phyloP scores from a whole-genome alignment of 371 early-diverging fungal genomes.

The Sanchytrium tribonematis region DNA sequence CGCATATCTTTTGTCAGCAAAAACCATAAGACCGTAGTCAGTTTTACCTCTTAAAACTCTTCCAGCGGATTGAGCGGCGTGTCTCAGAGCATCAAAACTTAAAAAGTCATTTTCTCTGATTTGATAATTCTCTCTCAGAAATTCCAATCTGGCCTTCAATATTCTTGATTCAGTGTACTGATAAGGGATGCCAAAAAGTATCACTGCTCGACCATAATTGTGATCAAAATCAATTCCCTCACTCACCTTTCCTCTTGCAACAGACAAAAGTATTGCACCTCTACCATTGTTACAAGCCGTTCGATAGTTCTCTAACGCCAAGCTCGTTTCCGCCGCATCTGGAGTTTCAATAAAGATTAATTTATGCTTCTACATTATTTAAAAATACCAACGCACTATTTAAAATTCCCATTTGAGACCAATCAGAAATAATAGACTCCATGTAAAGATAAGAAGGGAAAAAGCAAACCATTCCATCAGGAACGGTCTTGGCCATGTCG shows the following conservation, averaged over 20 bases:
- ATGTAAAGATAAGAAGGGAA: constrained; percentile 97
- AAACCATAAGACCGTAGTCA: constrained; percentile 97
- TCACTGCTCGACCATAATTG: constrained; percentile 90
- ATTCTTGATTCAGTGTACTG: constrained; percentile 83
- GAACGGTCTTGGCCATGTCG: constrained; percentile 74
- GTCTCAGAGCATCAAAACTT: constrained; percentile 97
- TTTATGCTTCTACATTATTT: constrained; percentile 85
- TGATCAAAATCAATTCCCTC: constrained; percentile 99
- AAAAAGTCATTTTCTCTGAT: constrained; percentile 95
- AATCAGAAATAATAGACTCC: constrained; percentile 94
- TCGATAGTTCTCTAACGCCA: constrained; percentile 85
- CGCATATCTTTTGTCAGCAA: constrained; percentile 95
- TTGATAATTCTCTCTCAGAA: constrained; percentile 62
- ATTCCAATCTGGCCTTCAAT: constrained; percentile 83
- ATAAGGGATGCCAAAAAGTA: constrained; percentile 98
- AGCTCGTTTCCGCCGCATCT: constrained; percentile 87
- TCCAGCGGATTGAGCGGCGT: constrained; percentile 98
- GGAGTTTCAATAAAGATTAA: constrained; percentile 97
- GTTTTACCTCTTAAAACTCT: constrained; percentile 91
- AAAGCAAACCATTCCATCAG: constrained; percentile 96
- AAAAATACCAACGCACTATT: constrained; percentile 37
- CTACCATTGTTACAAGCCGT: constrained; percentile 92
- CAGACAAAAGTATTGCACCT: constrained; percentile 90
- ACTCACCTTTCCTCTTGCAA: constrained; percentile 98
- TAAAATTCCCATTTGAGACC: constrained; percentile 58